Conservation (phyloP, 2,329 filamentous ascomycete species). For the Colletotrichum somersetense region DNA sequence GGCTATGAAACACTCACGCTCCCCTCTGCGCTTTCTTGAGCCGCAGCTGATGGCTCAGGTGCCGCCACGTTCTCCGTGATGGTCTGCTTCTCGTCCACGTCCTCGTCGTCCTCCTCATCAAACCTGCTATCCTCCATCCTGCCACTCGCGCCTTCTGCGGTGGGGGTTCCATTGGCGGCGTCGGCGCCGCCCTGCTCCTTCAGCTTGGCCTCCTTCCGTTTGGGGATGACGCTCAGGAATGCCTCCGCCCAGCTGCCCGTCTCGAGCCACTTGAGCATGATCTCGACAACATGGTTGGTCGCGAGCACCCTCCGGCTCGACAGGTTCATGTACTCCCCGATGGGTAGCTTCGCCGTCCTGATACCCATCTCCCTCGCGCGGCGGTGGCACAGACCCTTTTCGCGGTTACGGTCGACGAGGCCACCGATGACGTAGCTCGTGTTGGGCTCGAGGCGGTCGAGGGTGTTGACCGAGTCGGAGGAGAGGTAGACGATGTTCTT, state of each 20-base stretch:
- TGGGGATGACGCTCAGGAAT: constrained; percentile 89
- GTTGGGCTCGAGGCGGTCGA: constrained; percentile 86
- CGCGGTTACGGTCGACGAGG: constrained; percentile 93
- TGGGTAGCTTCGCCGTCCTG: constrained; percentile 90
- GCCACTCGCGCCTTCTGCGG: constrained; percentile 42
- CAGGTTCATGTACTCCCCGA: constrained; percentile 96
- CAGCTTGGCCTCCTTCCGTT: constrained; percentile 84
- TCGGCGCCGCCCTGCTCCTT: constrained; percentile 51
- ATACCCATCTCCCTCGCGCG: constrained; percentile 81
- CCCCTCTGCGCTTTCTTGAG: background rate
- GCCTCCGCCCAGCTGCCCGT: constrained; percentile 91
- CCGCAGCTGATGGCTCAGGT: constrained; percentile 20
- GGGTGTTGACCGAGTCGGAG: constrained; percentile 88
- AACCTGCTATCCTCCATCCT: constrained; percentile 46
- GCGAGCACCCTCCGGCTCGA: constrained; percentile 86
- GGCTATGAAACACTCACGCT: constrained; percentile 22
- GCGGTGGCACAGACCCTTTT: constrained; percentile 94
- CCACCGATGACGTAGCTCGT: constrained; percentile 95
- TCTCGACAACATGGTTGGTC: constrained; percentile 96
- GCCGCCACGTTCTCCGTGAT: constrained; percentile 24
- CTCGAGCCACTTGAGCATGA: constrained; percentile 95
- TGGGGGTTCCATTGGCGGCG: constrained; percentile 46
- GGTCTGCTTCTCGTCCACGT: constrained; percentile 48
- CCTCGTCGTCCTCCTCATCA: constrained; percentile 47
- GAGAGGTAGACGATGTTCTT: constrained; percentile 84